These are phyloP conservation scores for Phoma sp. DNA, from an alignment of 2,329 filamentous ascomycete genomes.

Conservation along the genomic window DNA sequence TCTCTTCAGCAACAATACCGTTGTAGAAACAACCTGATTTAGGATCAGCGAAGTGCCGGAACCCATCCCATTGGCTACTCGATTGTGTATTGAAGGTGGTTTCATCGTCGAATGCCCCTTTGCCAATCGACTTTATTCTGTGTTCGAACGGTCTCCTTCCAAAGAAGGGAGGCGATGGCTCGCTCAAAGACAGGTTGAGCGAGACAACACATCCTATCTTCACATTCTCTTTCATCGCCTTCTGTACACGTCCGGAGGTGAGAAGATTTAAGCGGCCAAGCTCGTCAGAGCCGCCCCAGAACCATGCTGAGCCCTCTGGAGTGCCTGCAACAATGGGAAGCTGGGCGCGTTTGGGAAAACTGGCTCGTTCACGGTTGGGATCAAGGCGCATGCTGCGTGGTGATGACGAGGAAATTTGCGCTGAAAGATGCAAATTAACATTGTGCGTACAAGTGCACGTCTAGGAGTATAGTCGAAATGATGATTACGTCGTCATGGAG, in stretches of 20 bases:
- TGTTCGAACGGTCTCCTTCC: constrained; percentile 60
- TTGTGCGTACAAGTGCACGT: neutral
- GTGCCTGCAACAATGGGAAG: constrained; percentile 31
- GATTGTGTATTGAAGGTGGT: constrained; percentile 42
- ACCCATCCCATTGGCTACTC: constrained; percentile 45
- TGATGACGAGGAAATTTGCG: neutral
- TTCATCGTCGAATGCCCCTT: constrained; percentile 37
- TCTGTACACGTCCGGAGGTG: constrained; percentile 60
- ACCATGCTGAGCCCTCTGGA: constrained; percentile 29
- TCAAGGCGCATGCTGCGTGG: constrained; percentile 24
- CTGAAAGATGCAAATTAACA: neutral
- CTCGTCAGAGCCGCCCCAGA: constrained; percentile 35
- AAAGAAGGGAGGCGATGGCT: constrained; percentile 61
- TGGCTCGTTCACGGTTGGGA: constrained; percentile 24
- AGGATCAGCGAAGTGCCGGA: constrained; percentile 45
- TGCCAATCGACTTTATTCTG: constrained; percentile 22
- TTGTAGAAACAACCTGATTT: constrained; percentile 39
- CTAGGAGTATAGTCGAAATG: no score
- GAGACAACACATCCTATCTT: constrained; percentile 60
- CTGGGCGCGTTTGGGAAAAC: constrained; percentile 28
- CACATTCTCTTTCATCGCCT: constrained; percentile 58
- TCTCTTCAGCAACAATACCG: constrained; percentile 36
- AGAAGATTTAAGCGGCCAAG: constrained; percentile 67
- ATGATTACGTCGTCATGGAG: no score
- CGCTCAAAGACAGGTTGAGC: constrained; percentile 66